phyloP scores from a whole-genome alignment of 129 eudicot genomes.

The Tagetes erecta region DNA sequence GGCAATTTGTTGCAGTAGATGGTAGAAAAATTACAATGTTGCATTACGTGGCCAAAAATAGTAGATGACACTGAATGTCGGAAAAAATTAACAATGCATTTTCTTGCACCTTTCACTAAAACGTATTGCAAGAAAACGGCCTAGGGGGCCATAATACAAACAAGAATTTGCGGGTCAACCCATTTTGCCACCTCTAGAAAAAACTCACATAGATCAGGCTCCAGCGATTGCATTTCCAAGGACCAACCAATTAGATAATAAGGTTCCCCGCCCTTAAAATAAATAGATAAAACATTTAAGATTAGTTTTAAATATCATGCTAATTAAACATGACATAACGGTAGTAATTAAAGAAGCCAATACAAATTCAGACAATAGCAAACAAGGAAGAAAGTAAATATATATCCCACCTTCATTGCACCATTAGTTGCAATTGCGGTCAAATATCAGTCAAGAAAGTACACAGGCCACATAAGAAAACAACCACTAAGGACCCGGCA shows the following conservation, averaged over 20 bases:
- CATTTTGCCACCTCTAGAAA: background rate
- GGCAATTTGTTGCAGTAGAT: background rate
- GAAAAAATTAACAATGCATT: background rate
- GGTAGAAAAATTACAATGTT: background rate
- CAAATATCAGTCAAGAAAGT: slow-evolving; percentile 83
- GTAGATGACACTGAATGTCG: background rate
- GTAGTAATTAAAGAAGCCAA: background rate
- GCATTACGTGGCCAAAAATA: background rate
- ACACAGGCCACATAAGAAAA: slow-evolving; percentile 74
- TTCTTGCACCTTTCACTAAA: background rate
- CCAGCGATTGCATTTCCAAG: slow-evolving; percentile 88
- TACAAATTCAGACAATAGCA: background rate
- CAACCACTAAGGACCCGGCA: slow-evolving; percentile 59
- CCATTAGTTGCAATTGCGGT: slow-evolving; percentile 98
- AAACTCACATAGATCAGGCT: slow-evolving; percentile 69
- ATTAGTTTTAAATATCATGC: background rate
- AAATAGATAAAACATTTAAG: slow-evolving; percentile 3
- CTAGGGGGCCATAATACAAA: background rate
- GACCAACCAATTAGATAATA: slow-evolving; percentile 92
- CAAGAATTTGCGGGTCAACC: background rate
- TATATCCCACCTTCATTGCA: slow-evolving; percentile 82
- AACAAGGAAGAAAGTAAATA: slow-evolving; percentile 11
- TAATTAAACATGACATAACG: background rate
- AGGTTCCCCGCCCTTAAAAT: slow-evolving; percentile 76
- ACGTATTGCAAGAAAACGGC: background rate